Evolutionary conservation across 2,329 filamentous ascomycete genomes (phyloP).

Genomic region (Teratosphaeriaceae sp.): DNA sequence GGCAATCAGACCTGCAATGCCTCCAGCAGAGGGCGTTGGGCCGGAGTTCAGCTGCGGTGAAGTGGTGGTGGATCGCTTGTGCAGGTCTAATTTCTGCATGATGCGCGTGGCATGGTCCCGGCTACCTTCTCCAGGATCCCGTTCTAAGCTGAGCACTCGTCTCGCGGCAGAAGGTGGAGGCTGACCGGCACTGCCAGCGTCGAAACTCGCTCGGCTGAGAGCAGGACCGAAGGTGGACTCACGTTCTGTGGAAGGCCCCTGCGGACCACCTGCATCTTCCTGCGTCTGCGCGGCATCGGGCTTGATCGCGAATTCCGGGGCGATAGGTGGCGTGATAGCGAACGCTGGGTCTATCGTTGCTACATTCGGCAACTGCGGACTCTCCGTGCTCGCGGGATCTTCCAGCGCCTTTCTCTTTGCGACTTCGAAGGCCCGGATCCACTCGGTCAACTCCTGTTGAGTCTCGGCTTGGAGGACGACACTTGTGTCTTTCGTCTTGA

Average conservation of each 20-base stretch:
- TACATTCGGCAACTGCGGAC: no score
- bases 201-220: background rate
- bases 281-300: slow-evolving; percentile 40
- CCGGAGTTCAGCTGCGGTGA: slow-evolving; percentile 10
- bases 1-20: slow-evolving; percentile 79
- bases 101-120: slow-evolving; percentile 80
- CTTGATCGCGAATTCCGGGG: slow-evolving; percentile 86
- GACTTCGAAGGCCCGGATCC: slow-evolving; percentile 88
- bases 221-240: slow-evolving; percentile 20
- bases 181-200: background rate
- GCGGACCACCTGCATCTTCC: no score
- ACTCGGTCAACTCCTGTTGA: slow-evolving; percentile 83
- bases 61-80: slow-evolving; percentile 64
- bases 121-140: slow-evolving; percentile 52
- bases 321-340: slow-evolving; percentile 79
- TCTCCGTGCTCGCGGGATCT: slow-evolving; percentile 51
- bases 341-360: slow-evolving; percentile 65
- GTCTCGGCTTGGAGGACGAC: slow-evolving; percentile 89
- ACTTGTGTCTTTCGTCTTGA: slow-evolving; percentile 93
- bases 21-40: slow-evolving; percentile 44
- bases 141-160: slow-evolving; percentile 43
- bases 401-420: slow-evolving; percentile 91
- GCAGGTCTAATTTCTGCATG: slow-evolving; percentile 86
- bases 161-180: slow-evolving; percentile 45
- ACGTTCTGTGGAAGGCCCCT: no score